phyloP scores from a whole-genome alignment of 2,329 filamentous ascomycete genomes.

The Epichloe amarillans region DNA sequence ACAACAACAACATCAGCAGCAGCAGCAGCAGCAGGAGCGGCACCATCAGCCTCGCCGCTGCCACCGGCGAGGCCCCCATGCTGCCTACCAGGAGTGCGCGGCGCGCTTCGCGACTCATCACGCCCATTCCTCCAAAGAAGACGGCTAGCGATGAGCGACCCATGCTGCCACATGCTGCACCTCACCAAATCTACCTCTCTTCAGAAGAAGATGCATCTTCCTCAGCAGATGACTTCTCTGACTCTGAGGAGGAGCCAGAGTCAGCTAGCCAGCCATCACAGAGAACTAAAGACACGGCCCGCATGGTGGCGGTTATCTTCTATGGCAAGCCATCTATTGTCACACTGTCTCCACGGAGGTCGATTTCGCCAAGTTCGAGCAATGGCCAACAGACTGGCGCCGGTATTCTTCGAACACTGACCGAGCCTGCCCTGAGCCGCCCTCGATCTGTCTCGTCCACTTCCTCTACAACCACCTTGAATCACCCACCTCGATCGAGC shows the following conservation, averaged over 20 bases:
- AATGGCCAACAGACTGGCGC: slow-evolving; percentile 12
- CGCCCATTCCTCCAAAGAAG: slow-evolving; percentile 22
- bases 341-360: slow-evolving; percentile 31
- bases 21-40: slow-evolving; percentile 6
- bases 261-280: slow-evolving; percentile 25
- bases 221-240: slow-evolving; percentile 45
- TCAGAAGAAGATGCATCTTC: slow-evolving; percentile 54
- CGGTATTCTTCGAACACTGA: slow-evolving; percentile 17
- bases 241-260: slow-evolving; percentile 32
- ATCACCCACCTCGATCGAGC: slow-evolving; percentile 29
- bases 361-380: slow-evolving; percentile 28
- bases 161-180: slow-evolving; percentile 26
- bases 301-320: slow-evolving; percentile 45
- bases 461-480: slow-evolving; percentile 18
- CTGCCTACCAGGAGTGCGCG: slow-evolving; percentile 38
- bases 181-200: slow-evolving; percentile 49
- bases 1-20: slow-evolving; percentile 8
- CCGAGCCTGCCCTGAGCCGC: slow-evolving; percentile 18
- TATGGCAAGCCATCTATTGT: slow-evolving; percentile 46
- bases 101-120: slow-evolving; percentile 30
- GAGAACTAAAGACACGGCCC: slow-evolving; percentile 37
- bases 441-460: slow-evolving; percentile 20
- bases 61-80: slow-evolving; percentile 20
- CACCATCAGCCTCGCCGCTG: slow-evolving; percentile 10
- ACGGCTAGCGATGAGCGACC: slow-evolving; percentile 16